Evolutionary conservation across 2,329 filamentous ascomycete genomes (phyloP).

Genomic region (Raffaelea arxii): DNA sequence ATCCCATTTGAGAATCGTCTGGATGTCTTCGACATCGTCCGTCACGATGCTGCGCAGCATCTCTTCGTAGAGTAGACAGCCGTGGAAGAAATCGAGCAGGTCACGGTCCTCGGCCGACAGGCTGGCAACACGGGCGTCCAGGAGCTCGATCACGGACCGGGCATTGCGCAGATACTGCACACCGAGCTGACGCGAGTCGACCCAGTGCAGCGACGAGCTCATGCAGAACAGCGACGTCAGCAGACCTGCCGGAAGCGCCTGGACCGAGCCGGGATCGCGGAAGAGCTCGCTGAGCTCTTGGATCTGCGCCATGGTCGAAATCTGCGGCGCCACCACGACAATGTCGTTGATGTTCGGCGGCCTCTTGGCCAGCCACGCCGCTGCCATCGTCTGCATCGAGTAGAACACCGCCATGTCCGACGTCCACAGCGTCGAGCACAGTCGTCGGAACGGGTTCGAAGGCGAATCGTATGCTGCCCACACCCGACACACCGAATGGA

Average conservation of each 20-base stretch:
- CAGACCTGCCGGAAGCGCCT: constrained; percentile 21
- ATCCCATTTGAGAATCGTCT: constrained; percentile 8
- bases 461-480: constrained; percentile 32
- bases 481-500: constrained; percentile 27
- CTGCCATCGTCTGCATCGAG: constrained; percentile 31
- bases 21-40: constrained; percentile 19
- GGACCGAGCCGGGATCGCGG: constrained; percentile 1
- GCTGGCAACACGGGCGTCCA: constrained; percentile 3
- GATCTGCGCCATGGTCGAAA: constrained; percentile 24
- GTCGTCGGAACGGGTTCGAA: constrained; percentile 26
- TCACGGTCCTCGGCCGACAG: constrained; percentile 16
- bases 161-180: constrained; percentile 16
- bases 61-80: constrained; percentile 29
- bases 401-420: constrained; percentile 26
- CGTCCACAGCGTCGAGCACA: constrained; percentile 26
- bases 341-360: constrained; percentile 26
- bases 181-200: constrained; percentile 21
- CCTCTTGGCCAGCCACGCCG: constrained; percentile 23
- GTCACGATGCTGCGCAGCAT: constrained; percentile 28
- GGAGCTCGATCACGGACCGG: constrained; percentile 12
- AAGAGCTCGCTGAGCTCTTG: constrained; percentile 21
- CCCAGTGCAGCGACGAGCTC: constrained; percentile 30
- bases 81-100: constrained; percentile 26
- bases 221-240: constrained; percentile 29
- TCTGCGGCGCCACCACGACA: constrained; percentile 22